Percentiles rank a stretch among this genome's conserved stretches.
Evolutionary conservation across 179 eudicot species (phyloP).

Genomic region (Vitellaria paradoxa): DNA sequence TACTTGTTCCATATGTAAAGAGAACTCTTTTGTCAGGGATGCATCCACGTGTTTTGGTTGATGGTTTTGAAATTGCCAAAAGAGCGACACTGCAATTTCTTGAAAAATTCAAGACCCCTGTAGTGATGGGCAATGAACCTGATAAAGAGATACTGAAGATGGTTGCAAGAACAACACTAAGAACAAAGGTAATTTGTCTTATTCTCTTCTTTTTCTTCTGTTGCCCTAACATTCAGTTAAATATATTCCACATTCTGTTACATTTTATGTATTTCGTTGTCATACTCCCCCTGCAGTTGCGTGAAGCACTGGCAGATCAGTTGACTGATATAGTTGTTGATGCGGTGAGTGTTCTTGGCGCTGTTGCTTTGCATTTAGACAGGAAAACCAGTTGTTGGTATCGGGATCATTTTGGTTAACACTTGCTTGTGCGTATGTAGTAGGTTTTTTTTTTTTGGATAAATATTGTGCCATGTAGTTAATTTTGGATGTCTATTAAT

Average conservation of each 20-base stretch:
- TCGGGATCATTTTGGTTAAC: not conserved
- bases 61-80: conserved; percentile 98
- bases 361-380: not conserved
- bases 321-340: conserved; percentile 84
- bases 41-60: conserved; percentile 97
- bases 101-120: conserved; percentile 91
- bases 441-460: no score
- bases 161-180: conserved; percentile 92
- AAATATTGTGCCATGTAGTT: no score
- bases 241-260: not conserved
- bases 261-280: not conserved
- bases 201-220: not conserved
- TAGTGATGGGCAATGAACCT: conserved; percentile 90
- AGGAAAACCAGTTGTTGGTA: not conserved
- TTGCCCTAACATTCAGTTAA: not conserved
- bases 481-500: no score
- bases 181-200: conserved; percentile 69
- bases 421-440: not conserved
- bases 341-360: conserved; percentile 52
- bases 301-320: conserved; percentile 93
- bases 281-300: conserved; percentile 43
- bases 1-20: not conserved
- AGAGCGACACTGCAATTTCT: conserved; percentile 85
- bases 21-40: conserved; percentile 47
- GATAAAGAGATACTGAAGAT: conserved; percentile 90